Evolutionary conservation across 2,329 filamentous ascomycete genomes (phyloP).

Genomic region (Chrysoporthe cubensis): DNA sequence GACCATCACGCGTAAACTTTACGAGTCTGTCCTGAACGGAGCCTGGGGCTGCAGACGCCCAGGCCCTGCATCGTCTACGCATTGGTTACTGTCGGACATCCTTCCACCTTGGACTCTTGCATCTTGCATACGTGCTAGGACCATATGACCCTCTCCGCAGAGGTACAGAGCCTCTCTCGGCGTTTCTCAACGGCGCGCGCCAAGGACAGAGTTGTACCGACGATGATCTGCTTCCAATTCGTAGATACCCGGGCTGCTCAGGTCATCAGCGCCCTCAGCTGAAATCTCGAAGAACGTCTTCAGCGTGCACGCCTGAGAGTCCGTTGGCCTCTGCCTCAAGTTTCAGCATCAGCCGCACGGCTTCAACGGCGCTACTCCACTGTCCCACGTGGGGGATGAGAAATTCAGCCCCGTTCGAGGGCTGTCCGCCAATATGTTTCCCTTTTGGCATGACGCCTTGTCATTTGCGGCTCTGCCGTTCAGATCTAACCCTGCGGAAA

Average conservation of each 20-base stretch:
- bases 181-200: neutral
- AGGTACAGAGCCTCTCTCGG: no score
- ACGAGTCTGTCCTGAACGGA: no score
- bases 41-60: no score
- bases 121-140: no score
- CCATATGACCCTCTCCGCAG: no score
- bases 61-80: no score
- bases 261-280: neutral
- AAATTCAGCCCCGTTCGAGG: neutral
- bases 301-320: neutral
- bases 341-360: slow-evolving; percentile 17
- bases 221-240: neutral
- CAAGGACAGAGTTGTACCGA: neutral
- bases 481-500: neutral
- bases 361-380: slow-evolving; percentile 1
- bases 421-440: neutral
- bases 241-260: neutral
- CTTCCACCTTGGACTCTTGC: no score
- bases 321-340: neutral
- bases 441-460: neutral
- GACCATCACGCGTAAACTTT: no score
- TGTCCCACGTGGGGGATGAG: slow-evolving; percentile 9
- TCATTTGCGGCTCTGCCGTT: slow-evolving; percentile 5
- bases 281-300: neutral
- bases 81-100: no score